These are phyloP conservation scores for Fonsecaea pedrosoi DNA, from an alignment of 2,329 filamentous ascomycete species.

Conservation along the genomic window DNA sequence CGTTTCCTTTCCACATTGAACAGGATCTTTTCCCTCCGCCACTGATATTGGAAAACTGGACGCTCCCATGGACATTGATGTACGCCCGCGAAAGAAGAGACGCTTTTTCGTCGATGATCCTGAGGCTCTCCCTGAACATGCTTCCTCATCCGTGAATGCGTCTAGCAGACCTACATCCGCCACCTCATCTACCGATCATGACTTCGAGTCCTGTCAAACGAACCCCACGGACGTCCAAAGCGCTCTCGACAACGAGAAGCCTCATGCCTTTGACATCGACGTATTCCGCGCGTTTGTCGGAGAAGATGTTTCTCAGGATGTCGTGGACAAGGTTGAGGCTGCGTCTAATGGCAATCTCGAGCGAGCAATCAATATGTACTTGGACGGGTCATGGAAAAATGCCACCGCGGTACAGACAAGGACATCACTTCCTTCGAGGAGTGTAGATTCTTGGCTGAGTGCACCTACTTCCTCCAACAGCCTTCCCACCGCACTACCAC, in stretches of 20 bases:
- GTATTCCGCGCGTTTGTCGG: slow-evolving; percentile 66
- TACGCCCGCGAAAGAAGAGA: slow-evolving; percentile 66
- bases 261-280: slow-evolving; percentile 59
- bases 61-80: slow-evolving; percentile 50
- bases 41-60: background rate
- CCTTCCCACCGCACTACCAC: background rate
- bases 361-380: slow-evolving; percentile 68
- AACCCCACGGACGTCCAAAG: slow-evolving; percentile 27
- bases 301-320: slow-evolving; percentile 53
- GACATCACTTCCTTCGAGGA: slow-evolving; percentile 21
- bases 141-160: slow-evolving; percentile 42
- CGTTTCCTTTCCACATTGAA: background rate
- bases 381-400: slow-evolving; percentile 67
- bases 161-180: slow-evolving; percentile 42
- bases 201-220: slow-evolving; percentile 28
- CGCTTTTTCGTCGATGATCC: slow-evolving; percentile 67
- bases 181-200: slow-evolving; percentile 29
- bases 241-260: slow-evolving; percentile 11
- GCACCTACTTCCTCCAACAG: slow-evolving; percentile 9
- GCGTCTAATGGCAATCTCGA: slow-evolving; percentile 62
- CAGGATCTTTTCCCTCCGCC: background rate
- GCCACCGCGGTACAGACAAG: background rate
- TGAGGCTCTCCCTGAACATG: slow-evolving; percentile 39
- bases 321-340: slow-evolving; percentile 57
- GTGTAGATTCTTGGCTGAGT: slow-evolving; percentile 29